Percentiles rank a stretch among this genome's conserved stretches.
Conservation (phyloP, 2,329 filamentous ascomycete genomes). For the Beauveria sp. region DNA sequence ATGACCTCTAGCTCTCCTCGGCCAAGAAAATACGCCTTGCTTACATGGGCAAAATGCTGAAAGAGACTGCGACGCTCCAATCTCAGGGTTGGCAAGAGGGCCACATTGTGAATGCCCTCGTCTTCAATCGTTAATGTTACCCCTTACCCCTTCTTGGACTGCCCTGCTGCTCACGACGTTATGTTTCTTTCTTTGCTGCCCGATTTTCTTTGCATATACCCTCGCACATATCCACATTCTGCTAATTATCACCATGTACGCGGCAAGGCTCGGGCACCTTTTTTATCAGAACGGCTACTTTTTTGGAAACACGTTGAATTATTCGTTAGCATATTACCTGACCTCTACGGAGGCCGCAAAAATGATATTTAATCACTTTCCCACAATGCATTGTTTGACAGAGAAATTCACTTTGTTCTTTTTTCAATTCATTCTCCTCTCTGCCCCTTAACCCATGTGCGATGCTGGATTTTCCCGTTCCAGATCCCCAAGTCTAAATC, state of each 20-base stretch:
- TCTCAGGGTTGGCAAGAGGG: constrained; percentile 70
- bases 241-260: background rate
- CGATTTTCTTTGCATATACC: constrained; percentile 5
- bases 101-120: constrained; percentile 69
- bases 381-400: background rate
- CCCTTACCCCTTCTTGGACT: background rate
- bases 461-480: background rate
- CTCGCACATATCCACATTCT: background rate
- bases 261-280: background rate
- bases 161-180: background rate
- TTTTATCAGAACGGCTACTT: background rate
- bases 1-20: constrained; percentile 41
- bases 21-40: constrained; percentile 60
- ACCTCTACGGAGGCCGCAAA: background rate
- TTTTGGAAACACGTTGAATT: background rate
- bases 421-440: background rate
- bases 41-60: constrained; percentile 75
- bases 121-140: constrained; percentile 43
- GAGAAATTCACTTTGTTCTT: background rate
- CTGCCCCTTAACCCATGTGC: background rate
- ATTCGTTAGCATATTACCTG: background rate
- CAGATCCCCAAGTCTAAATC: constrained; percentile 8
- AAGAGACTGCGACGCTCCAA: constrained; percentile 56
- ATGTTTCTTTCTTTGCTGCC: background rate
- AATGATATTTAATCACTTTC: background rate